A percentile compares a stretch with the other conserved stretches of the same genome.
Conservation (phyloP, 441 rosid genomes). For the Gossypium schwendimanii region DNA sequence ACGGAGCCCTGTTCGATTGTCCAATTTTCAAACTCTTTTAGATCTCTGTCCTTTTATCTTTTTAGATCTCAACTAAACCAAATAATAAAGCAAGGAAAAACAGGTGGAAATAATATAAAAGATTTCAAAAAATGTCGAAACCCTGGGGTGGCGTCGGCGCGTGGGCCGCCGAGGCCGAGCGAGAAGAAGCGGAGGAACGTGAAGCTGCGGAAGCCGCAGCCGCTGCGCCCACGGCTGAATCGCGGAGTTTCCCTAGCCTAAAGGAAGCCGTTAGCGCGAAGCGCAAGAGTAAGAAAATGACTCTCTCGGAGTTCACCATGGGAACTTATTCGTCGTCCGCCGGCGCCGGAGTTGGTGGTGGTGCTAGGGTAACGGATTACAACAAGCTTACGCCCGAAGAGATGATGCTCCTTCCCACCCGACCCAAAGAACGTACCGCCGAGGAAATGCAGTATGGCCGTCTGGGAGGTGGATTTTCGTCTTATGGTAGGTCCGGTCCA, state of each 20-base stretch:
- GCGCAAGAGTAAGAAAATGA: constrained; percentile 76
- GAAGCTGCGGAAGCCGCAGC: constrained; percentile 28
- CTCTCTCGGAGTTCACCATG: constrained; percentile 40
- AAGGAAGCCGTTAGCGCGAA: constrained; percentile 55
- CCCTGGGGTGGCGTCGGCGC: constrained; percentile 74
- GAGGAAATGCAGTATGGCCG: constrained; percentile 88
- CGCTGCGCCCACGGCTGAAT: constrained; percentile 21
- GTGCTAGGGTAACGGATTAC: constrained; percentile 16
- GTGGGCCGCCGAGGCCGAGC: constrained; percentile 94
- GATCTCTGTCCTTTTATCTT: constrained; percentile 14
- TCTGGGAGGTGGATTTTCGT: constrained; percentile 74
- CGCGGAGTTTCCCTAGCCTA: constrained; percentile 67
- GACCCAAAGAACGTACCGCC: constrained; percentile 77
- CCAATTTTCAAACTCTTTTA: not conserved
- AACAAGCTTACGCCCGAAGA: constrained; percentile 63
- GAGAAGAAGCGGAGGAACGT: constrained; percentile 61
- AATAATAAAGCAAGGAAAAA: not conserved
- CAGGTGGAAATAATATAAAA: not conserved
- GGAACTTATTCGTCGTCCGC: constrained; percentile 24
- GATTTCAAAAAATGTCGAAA: constrained; percentile 42
- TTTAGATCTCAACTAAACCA: constrained; percentile 17
- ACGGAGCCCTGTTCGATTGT: constrained; percentile 48
- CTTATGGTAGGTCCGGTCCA: constrained; percentile 46
- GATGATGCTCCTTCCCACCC: constrained; percentile 76
- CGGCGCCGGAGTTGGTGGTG: constrained; percentile 8